Base-by-base conservation (phyloP, 2,329 filamentous ascomycete species). In the Annulohypoxylon truncatum region DNA sequence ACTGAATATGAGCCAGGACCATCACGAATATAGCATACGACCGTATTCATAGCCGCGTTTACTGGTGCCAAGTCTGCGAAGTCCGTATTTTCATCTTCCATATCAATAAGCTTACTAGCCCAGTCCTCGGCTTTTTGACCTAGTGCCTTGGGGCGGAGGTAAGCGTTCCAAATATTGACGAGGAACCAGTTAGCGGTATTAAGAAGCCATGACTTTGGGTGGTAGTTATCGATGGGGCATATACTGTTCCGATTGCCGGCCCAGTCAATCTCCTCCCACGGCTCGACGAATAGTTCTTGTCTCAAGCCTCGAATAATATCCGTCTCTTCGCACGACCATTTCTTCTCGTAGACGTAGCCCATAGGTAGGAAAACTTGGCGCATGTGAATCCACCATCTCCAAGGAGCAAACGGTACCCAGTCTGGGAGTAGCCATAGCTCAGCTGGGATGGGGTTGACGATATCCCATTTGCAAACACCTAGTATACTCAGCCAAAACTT, bases 341-440 rank as follows among this genome's bases (percentile, higher is more conserved):
- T 85, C 81, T 91, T 93, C 0, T 94, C 97, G 82, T 92, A 97
- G 42, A 98, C 79, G 75, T 92, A 97, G 0, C 91, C 89, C 93
- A 98, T 97, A 4, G 94, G 91, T 51, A 97, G 78, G 74, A 95
- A 97, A n/a, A 99, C 94, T 79, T 92, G 89, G n/a, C 96, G 93
- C 79, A 97, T 97, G 74, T 99, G 96, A 74, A 98, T 92, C 95
- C 94, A 97, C 94, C 95, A 97, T 71, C 93, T 85, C 93, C 94
- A 97, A 0, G 95, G 95, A 4, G 93, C 89, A 75, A 97, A 86
- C 0, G 94, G 94, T 2, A 93, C 86, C 93, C 93, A 97, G 77
- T 97, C 92, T 0, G 94, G 94, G 2, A 97, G 81, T 40, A 97
- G 84, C 96, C 96, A 99, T 46, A 98, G 79, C 81, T 99, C 96